Evolutionary conservation across 306 rosid species (phyloP), one percentile per base, ranked within the genome.

Genomic region (Phaseolus lunatus): DNA sequence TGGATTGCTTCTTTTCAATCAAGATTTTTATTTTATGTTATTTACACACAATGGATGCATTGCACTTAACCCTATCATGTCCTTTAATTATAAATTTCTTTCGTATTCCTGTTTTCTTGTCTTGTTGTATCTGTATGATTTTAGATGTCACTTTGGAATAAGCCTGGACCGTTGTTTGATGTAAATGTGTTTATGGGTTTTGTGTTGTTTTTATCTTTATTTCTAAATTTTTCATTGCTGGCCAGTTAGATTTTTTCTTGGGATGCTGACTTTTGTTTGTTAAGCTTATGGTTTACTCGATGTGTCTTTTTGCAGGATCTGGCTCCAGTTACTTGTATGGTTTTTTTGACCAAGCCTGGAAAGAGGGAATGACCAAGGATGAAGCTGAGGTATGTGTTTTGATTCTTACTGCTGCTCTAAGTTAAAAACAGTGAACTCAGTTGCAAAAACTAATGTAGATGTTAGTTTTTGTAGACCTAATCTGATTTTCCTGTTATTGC

Each of bases 271-370:
- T 27, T 82, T 33, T 27, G 35, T 39, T 54, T 18, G 13, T 48
- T 56, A 62, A 64, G 48, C 65, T 39, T 76, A 22, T 47, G 75
- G 64, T 45, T 79, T 73, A 67, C 59, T 16, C 33, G 62, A 68
- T 31, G 39, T 81, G 67, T 76, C 67, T 79, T 43, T 33, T 67
- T 45, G 48, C 86, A 96, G 99, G 99, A 69, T 96, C 99, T 81
- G 99, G 99, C 62, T 96, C 98, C 76, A 96, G 98, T 86, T 96
- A 92, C 83, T 83, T 96, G 84, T 96, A 92, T 78, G 99, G 98
- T 1, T 96, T 96, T 85, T 92, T 89, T 52, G 99, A 92, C 75
- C 98, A 96, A 81, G 99, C 90, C 18, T 96, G 99, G 99, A 96
- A 71, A 86, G 98, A 96, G 54, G 99, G 96, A 83, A 92, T 91